Evolutionary conservation across 2,329 filamentous ascomycete genomes (phyloP).

Genomic region (Domatiomyces catenatus): DNA sequence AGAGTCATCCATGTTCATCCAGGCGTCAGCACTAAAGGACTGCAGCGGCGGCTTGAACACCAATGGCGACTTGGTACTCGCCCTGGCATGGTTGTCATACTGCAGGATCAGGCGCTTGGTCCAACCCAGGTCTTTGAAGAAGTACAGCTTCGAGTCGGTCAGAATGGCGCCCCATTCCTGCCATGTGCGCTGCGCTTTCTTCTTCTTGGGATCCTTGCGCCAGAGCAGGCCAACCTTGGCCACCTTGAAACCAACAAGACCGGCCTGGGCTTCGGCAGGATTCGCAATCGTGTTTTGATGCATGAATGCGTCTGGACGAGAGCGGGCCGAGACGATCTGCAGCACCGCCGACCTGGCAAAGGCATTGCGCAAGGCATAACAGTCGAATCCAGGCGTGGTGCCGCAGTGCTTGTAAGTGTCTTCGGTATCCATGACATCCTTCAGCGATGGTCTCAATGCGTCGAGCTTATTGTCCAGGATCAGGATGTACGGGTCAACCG

Average conservation of each 20-base stretch:
- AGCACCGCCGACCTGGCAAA: conserved; percentile 85
- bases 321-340: conserved; percentile 88
- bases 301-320: conserved; percentile 89
- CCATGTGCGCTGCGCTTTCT: conserved; percentile 89
- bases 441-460: conserved; percentile 64
- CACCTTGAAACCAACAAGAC: conserved; percentile 92
- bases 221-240: conserved; percentile 90
- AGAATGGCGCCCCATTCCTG: conserved; percentile 97
- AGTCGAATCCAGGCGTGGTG: conserved; percentile 58
- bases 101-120: conserved; percentile 82
- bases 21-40: conserved; percentile 82
- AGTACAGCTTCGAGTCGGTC: conserved; percentile 91
- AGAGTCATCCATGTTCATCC: conserved; percentile 86
- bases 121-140: conserved; percentile 89
- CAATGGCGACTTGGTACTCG: conserved; percentile 60
- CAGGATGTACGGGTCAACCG: conserved; percentile 85
- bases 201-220: conserved; percentile 88
- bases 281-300: conserved; percentile 71
- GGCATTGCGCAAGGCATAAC: conserved; percentile 67
- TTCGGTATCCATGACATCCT: conserved; percentile 81
- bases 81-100: conserved; percentile 65
- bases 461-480: conserved; percentile 85
- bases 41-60: conserved; percentile 81
- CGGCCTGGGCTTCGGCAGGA: conserved; percentile 71
- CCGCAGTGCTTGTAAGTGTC: conserved; percentile 84